Evolutionary conservation across 768 basidiomycete genomes (phyloP), one percentile per base, ranked within the genome.

Genomic region (Boletus sp.): DNA sequence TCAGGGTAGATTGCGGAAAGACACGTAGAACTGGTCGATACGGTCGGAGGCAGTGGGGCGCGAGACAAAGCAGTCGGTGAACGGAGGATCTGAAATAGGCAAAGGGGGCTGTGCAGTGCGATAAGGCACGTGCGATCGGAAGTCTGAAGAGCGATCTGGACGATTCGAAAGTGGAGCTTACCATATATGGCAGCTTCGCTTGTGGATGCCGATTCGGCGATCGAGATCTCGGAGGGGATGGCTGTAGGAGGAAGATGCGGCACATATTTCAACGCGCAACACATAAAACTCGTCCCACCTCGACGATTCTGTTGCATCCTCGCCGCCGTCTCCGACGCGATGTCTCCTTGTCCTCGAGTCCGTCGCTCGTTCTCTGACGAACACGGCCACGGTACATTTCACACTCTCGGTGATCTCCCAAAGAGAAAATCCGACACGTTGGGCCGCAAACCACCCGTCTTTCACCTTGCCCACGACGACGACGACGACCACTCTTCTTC

Each of bases 371-470:
- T 77, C 62, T 70, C 75, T 39, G 72, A 76, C 27, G 73, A 76
- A 51, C 65, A 63, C 47, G 75, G 76, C 38, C 66, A 72, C 21
- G 82, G 81, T 55, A 75, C 83, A 21, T 83, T 83, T 52, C 71
- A 72, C 17, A 68, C 78, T 11, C 71, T 84, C 42, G 74, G 75
- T 27, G 46, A 61, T 17, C 76, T 83, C 34, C 83, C 83, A 44
- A 73, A 72, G 29, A 71, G 77, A 58, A 62, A 68, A 15, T 45
- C 45, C 19, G 42, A 47, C 64, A 56, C 50, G 51, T 45, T 63
- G 45, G 38, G 50, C 46, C 62, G 42, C 6, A 67, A 62, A 54
- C 25, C 17, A 0, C 53, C 58, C 51, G 51, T 61, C n/a, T 65
- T 62, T 40, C 47, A 64, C 27, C 40, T 72, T 27, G 29, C 57